Evolutionary conservation across 176 grass and related monocot species (phyloP).

Genomic region (Eragrostis nindensis): DNA sequence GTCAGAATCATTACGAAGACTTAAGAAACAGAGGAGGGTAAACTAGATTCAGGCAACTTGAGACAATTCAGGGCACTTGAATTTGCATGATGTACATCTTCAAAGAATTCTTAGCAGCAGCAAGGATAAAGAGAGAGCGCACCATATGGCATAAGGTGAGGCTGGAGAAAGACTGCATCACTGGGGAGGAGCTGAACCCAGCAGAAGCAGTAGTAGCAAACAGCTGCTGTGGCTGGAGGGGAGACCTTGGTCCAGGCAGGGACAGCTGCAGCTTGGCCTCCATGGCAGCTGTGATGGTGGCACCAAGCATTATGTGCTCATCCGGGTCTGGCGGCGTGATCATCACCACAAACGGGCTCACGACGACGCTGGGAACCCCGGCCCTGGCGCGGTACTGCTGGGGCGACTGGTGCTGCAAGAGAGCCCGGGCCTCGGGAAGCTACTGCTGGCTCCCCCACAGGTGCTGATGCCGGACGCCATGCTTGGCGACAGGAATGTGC

Average conservation of each 20-base stretch:
- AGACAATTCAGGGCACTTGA: background rate
- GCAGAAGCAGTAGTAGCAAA: background rate
- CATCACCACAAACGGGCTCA: constrained; percentile 36
- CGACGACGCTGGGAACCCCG: background rate
- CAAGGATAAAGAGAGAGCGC: background rate
- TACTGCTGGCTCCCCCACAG: constrained; percentile 41
- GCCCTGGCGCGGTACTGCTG: too few species aligned
- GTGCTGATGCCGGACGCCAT: constrained; percentile 49
- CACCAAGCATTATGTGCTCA: constrained; percentile 43
- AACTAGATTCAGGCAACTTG: background rate
- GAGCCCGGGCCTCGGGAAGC: background rate
- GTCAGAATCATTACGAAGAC: background rate
- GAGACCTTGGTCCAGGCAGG: constrained; percentile 64
- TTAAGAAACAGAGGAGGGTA: background rate
- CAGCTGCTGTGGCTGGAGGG: constrained; percentile 38
- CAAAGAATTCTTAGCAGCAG: background rate
- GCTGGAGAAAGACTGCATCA: constrained; percentile 38
- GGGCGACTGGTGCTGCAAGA: constrained; percentile 42
- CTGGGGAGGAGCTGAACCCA: constrained; percentile 3
- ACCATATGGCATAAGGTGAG: constrained; percentile 41
- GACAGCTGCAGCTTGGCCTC: constrained; percentile 48
- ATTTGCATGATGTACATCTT: background rate
- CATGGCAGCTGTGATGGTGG: constrained; percentile 56
- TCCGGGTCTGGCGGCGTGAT: constrained; percentile 33
- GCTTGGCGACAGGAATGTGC: constrained; percentile 76